A percentile compares a stretch with the other conserved stretches of the same genome.
Conservation (phyloP, 2,329 filamentous ascomycete species). For the Laburnicola sp. region DNA sequence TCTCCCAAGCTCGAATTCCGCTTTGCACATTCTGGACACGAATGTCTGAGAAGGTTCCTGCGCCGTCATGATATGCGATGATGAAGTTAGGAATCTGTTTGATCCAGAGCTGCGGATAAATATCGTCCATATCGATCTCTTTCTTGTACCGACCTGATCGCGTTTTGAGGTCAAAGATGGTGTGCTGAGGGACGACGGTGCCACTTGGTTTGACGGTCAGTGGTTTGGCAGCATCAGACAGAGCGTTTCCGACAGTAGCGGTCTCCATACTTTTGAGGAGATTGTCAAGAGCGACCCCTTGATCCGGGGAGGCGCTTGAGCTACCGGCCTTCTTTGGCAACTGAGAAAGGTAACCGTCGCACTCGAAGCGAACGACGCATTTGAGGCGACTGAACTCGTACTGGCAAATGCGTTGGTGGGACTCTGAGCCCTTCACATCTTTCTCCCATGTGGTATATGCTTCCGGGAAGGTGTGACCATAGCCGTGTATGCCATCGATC, state of each 20-base stretch:
- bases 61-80: conserved; percentile 53
- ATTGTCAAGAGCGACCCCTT: conserved; percentile 5
- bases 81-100: conserved; percentile 57
- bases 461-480: conserved; percentile 68
- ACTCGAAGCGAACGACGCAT: conserved; percentile 60
- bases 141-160: conserved; percentile 42
- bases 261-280: conserved; percentile 17
- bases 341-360: conserved; percentile 57
- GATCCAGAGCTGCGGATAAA: conserved; percentile 54
- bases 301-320: neutral
- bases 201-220: conserved; percentile 29
- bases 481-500: conserved; percentile 61
- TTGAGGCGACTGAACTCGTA: conserved; percentile 61
- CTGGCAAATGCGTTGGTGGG: conserved; percentile 64
- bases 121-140: conserved; percentile 44
- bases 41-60: conserved; percentile 50
- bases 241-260: conserved; percentile 9
- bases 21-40: conserved; percentile 43
- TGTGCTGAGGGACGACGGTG: conserved; percentile 44
- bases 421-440: conserved; percentile 57
- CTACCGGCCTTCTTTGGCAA: neutral
- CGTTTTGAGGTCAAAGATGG: conserved; percentile 60
- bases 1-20: conserved; percentile 50
- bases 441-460: conserved; percentile 66
- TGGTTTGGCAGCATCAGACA: neutral